Evolutionary conservation across 176 grass and related monocot species (phyloP), one percentile per base, ranked within the genome.

Genomic region (Metroxylon sagu): DNA sequence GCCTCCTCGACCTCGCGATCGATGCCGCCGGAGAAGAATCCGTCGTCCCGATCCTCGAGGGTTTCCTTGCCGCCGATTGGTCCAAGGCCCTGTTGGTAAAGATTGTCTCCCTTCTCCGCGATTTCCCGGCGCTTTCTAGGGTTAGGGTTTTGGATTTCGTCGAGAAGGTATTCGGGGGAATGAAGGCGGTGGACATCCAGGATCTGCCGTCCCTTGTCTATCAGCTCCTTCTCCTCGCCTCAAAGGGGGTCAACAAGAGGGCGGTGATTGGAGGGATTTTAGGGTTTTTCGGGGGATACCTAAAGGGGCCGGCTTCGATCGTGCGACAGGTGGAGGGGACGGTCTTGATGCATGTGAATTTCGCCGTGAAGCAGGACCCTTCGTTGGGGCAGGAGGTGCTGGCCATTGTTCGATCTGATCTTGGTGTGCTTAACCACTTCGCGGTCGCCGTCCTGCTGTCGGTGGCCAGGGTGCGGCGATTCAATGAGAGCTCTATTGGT

Each of bases 301-400:
- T 74, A 16, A 74, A 29, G 25, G 79, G 82, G 7, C 82, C 70
- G 26, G 73, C 61, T 48, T 89, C 82, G n/a, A 79, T 95, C 53
- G 68, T 70, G 19, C 74, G 79, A 19, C 90, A 95, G 82, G 77
- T 89, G 18, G 85, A 86, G 69, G 76, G 90, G 4, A 95, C 85
- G 25, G 82, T 89, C 12, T 66, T 95, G 70, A 85, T 95, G 90
- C 83, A 95, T 61, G 50, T 95, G 26, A 53, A 81, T 56, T 95
- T 95, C 67, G 82, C 79, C 50, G 90, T 89, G 70, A 95, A 95
- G 82, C 90, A 95, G 74, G 90, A 95, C 58, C 63, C 83, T 5
- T 76, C 74, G 3, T 74, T 95, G 64, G 90, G 85, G 49, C 88
- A 76, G 76, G 85, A 95, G 71, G 65, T 95, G 3, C 26, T 89